phyloP scores from a whole-genome alignment of 1,284 basidiomycete species.

The Boletus sp. region DNA sequence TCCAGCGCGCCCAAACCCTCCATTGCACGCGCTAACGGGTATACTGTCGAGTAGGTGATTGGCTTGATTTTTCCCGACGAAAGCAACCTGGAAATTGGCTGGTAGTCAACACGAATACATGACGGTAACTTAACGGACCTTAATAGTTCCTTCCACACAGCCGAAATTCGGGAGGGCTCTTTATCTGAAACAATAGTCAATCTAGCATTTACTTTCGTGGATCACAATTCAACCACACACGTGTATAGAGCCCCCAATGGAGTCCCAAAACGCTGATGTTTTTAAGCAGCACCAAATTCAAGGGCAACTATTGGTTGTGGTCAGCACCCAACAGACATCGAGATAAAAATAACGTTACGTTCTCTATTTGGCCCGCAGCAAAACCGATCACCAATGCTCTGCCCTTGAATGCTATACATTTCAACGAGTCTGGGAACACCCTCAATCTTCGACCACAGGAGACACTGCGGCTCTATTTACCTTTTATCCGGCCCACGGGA shows the following conservation, averaged over 20 bases:
- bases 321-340: slow-evolving; percentile 1
- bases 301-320: slow-evolving; percentile 55
- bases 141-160: slow-evolving; percentile 76
- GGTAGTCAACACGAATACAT: slow-evolving; percentile 4
- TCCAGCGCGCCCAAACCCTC: slow-evolving; percentile 74
- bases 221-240: slow-evolving; percentile 40
- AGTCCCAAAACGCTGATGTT: slow-evolving; percentile 80
- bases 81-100: slow-evolving; percentile 50
- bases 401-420: slow-evolving; percentile 94
- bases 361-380: slow-evolving; percentile 85
- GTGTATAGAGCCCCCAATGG: slow-evolving; percentile 79
- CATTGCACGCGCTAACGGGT: slow-evolving; percentile 53
- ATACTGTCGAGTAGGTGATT: slow-evolving; percentile 70
- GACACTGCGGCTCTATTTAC: slow-evolving; percentile 33
- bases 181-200: slow-evolving; percentile 43
- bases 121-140: slow-evolving; percentile 39
- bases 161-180: slow-evolving; percentile 61
- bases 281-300: slow-evolving; percentile 86
- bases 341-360: slow-evolving; percentile 43
- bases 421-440: slow-evolving; percentile 55
- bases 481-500: slow-evolving; percentile 78
- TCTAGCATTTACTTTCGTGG: background rate
- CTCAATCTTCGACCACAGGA: background rate
- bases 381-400: slow-evolving; percentile 90
- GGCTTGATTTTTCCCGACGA: slow-evolving; percentile 65